phyloP scores from a whole-genome alignment of 345 rosid genomes.

The Acer saccharum region DNA sequence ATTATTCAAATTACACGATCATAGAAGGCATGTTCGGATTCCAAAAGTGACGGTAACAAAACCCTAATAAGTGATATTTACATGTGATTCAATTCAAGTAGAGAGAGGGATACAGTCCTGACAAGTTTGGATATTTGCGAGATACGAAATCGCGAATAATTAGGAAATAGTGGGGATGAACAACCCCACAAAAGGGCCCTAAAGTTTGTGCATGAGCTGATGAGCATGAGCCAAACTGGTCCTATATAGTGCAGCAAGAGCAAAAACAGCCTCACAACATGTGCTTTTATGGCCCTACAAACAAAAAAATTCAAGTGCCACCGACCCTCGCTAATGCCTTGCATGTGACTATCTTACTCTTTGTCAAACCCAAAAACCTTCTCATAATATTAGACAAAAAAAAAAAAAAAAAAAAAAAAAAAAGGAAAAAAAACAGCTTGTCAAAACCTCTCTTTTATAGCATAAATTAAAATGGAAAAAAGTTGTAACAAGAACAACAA shows the following conservation, averaged over 20 bases:
- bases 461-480: background rate
- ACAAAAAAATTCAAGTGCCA: constrained; percentile 18
- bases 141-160: constrained; percentile 20
- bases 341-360: constrained; percentile 34
- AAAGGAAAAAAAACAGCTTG: background rate
- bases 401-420: too few relatives aligned
- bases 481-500: too few relatives aligned
- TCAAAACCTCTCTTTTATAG: background rate
- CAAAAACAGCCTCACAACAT: constrained; percentile 29
- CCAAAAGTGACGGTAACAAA: too few relatives aligned
- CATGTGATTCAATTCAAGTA: background rate
- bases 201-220: constrained; percentile 3
- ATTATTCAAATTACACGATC: too few relatives aligned
- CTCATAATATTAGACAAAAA: background rate
- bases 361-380: background rate
- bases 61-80: background rate
- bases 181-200: background rate
- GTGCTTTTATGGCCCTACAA: constrained; percentile 44
- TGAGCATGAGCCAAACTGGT: constrained; percentile 18
- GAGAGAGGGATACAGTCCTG: background rate
- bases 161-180: background rate
- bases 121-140: constrained; percentile 14
- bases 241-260: background rate
- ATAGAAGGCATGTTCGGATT: too few relatives aligned
- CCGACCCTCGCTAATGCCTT: constrained; percentile 27